phyloP scores from a whole-genome alignment of 345 rosid species.

The Crucihimalaya himalaica region DNA sequence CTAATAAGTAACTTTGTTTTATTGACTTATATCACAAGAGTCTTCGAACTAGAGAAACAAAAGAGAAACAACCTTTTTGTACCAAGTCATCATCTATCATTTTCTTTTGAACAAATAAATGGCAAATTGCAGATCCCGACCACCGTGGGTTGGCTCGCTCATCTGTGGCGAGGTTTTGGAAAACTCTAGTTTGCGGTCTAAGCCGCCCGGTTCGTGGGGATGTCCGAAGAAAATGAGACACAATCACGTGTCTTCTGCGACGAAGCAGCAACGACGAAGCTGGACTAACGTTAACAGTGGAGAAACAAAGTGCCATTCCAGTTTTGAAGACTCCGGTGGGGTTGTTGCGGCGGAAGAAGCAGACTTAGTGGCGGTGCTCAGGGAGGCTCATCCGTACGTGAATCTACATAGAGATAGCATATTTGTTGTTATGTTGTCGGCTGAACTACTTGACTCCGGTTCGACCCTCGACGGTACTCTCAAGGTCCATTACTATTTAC shows the following conservation, averaged over 20 bases:
- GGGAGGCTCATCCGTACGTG: slow-evolving; percentile 36
- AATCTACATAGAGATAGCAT: slow-evolving; percentile 27
- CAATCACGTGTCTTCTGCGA: not conserved
- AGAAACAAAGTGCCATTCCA: not conserved
- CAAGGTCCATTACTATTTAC: slow-evolving; percentile 5
- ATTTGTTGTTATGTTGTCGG: slow-evolving; percentile 31
- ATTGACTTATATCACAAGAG: not conserved
- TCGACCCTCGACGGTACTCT: slow-evolving; percentile 9
- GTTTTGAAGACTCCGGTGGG: not conserved
- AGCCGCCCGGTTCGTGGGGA: not conserved
- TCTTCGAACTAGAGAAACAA: not conserved
- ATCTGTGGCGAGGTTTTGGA: not conserved
- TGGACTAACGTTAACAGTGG: not conserved
- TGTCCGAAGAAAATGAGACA: not conserved
- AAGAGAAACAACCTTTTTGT: not conserved
- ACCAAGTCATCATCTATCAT: not conserved
- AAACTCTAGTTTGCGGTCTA: not conserved
- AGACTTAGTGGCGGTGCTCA: slow-evolving; percentile 17
- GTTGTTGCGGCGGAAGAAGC: slow-evolving; percentile 7
- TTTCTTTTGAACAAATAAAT: not conserved
- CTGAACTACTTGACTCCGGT: slow-evolving; percentile 25
- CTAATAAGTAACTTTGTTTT: not conserved
- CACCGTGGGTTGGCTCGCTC: not conserved
- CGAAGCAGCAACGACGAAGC: not conserved
- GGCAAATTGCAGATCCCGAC: slow-evolving; percentile 13